Evolutionary conservation across 2,329 filamentous ascomycete genomes (phyloP), one percentile per base, ranked within the genome.

Genomic region (Colletotrichum sp.): DNA sequence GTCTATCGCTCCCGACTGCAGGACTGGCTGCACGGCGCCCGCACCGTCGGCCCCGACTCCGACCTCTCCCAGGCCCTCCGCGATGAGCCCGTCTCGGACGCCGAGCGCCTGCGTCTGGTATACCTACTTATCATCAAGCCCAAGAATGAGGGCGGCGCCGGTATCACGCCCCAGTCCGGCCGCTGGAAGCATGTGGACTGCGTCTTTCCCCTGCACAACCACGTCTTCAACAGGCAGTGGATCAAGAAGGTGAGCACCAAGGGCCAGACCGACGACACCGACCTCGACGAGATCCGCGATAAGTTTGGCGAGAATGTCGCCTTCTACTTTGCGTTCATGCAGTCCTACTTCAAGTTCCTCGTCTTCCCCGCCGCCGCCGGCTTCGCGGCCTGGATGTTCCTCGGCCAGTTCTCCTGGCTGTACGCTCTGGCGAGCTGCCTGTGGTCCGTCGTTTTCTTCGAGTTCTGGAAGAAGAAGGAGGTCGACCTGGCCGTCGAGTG

Each of bases 401-500:
- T 98, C 0, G 95, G 95, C 10, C 91, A 94, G 73, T 99, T 96
- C 85, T 98, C 96, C 3, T 91, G 93, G 73, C 84, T 96, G 66
- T 98, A 98, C 80, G 95, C 94, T 16, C 84, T 96, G 2, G 89
- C 93, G 60, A 96, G 93, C 82, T 94, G 93, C 39, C 86, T 98
- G n/a, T 98, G 96, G 95, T 94, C 94, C 73, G 93, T 97, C 4
- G 87, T 96, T 64, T 98, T 98, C 82, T 94, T 98, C 72, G 96
- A 99, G 83, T 98, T 95, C 84, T 99, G 96, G 96, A 98, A 98
- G 86, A 94, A 96, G 80, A 95, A 98, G 83, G 95, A 99, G 84
- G 89, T 93, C 2, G 96, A 99, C 81, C 88, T 99, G 9, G 93
- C 94, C 10, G 92, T 98, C 18, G 92, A 95, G 80, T 99, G 96